Conservation (phyloP, 179 eudicot genomes). For the Sideroxylon spinosum region DNA sequence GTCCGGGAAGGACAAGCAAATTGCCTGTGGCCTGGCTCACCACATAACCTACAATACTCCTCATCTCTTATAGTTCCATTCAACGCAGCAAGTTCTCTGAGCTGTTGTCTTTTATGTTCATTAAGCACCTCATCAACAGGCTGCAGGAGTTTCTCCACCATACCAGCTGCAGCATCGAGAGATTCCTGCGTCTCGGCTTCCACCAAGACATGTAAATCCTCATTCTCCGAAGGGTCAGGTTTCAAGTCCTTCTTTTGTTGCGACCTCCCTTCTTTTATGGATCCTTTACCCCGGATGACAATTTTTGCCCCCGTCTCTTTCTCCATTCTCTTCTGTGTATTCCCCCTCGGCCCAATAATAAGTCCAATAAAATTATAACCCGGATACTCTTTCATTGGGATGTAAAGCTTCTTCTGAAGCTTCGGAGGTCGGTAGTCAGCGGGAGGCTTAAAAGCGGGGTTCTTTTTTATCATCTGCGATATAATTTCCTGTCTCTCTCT, state of each 20-base stretch:
- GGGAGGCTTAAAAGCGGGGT: slow-evolving; percentile 79
- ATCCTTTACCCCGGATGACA: slow-evolving; percentile 87
- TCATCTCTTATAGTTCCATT: slow-evolving; percentile 93
- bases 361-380: slow-evolving; percentile 87
- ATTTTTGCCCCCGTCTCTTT: slow-evolving; percentile 91
- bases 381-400: slow-evolving; percentile 85
- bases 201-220: slow-evolving; percentile 86
- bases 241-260: slow-evolving; percentile 80
- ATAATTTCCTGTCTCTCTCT: slow-evolving; percentile 79
- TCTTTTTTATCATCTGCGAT: slow-evolving; percentile 65
- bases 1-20: slow-evolving; percentile 71
- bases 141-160: slow-evolving; percentile 86
- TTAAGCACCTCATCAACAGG: slow-evolving; percentile 91
- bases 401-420: slow-evolving; percentile 78
- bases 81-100: slow-evolving; percentile 81
- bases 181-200: slow-evolving; percentile 89
- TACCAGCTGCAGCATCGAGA: slow-evolving; percentile 81
- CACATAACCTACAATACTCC: slow-evolving; percentile 80
- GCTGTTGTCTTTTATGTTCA: slow-evolving; percentile 87
- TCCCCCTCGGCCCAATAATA: slow-evolving; percentile 93
- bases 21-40: slow-evolving; percentile 88
- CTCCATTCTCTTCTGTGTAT: slow-evolving; percentile 93
- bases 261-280: slow-evolving; percentile 71
- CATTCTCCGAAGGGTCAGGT: slow-evolving; percentile 71
- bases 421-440: slow-evolving; percentile 90